A percentile compares a stretch with the other conserved stretches of the same genome.
These are phyloP conservation scores for Asterochloris erici DNA, from an alignment of 139 green algal genomes.

Conservation along the genomic window DNA sequence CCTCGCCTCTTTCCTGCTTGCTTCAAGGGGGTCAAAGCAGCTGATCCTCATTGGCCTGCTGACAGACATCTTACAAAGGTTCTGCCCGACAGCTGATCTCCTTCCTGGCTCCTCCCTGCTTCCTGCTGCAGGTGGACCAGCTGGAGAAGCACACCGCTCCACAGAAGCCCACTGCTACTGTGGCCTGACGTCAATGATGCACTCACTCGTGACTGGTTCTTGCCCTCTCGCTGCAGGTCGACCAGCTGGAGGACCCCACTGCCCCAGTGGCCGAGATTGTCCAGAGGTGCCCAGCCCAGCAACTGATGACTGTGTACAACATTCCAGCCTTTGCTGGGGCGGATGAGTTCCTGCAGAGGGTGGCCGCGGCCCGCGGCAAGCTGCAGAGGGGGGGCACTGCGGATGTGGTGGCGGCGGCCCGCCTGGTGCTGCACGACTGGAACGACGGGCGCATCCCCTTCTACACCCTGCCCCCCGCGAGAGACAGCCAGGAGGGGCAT, in stretches of 20 bases:
- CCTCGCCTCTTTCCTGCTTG: no score
- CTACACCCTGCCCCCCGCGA: slow-evolving; percentile 79
- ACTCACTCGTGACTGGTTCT: not conserved
- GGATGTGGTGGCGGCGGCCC: slow-evolving; percentile 47
- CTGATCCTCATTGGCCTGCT: no score
- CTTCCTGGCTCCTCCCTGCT: no score
- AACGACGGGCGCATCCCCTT: slow-evolving; percentile 88
- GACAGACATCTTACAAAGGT: no score
- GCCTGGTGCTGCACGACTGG: slow-evolving; percentile 93
- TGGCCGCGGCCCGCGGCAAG: slow-evolving; percentile 80
- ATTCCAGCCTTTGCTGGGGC: slow-evolving; percentile 56
- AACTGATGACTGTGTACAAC: slow-evolving; percentile 91
- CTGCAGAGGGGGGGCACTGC: slow-evolving; percentile 58
- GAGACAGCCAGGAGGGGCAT: slow-evolving; percentile 44
- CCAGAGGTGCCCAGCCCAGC: slow-evolving; percentile 68
- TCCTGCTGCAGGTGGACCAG: no score
- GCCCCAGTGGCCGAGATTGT: slow-evolving; percentile 81
- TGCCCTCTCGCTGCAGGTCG: slow-evolving; percentile 47
- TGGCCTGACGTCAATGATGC: no score
- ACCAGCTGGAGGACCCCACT: slow-evolving; percentile 77
- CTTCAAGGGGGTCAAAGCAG: no score
- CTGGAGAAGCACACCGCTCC: no score
- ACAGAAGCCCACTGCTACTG: no score
- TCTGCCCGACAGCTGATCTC: no score
- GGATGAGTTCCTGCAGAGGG: slow-evolving; percentile 75